Evolutionary conservation across 129 eudicot genomes (phyloP), one percentile per base, ranked within the genome.

Genomic region (Saussurea involucrata): DNA sequence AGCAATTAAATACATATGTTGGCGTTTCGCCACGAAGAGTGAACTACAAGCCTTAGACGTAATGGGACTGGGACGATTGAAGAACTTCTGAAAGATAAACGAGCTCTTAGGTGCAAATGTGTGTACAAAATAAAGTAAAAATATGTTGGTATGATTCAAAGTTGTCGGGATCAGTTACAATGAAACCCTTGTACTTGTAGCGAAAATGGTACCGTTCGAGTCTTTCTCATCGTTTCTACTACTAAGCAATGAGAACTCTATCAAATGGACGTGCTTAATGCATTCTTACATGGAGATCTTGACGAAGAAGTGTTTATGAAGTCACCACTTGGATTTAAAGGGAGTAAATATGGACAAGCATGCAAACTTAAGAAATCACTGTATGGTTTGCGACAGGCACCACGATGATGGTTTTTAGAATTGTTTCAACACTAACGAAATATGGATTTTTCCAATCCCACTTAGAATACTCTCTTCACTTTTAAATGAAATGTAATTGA

Each of bases 351-450:
- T 10, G 63, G 34, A 18, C 22, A 34, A 36, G 83, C 44, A 4
- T 80, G 79, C 66, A 32, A 27, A 1, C n/a, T 80, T 4, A 53
- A 12, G 55, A 79, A 79, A 8, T 79, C 77, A 3, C 11, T 63
- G 18, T 71, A 79, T 42, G 78, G 60, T 2, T 32, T 79, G 3
- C 33, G 42, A 44, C 74, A 80, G 21, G 83, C 68, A 1, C 40
- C 83, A 24, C 79, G 79, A 4, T 34, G 64, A 18, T 74, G 75
- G 75, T 66, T 73, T 49, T 24, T 63, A 2, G 66, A 73, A 60
- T 6, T 80, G 6, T 33, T 3, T 1, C 25, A 4, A 3, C 68
- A 3, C 32, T 72, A 6, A 24, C 5, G 21, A 6, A 12, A 20
- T 80, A 80, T 33, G 84, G 84, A 1, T 80, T 65, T 25, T 4